These are phyloP conservation scores for Chaetomiaceae sp. DNA, from an alignment of 2,329 filamentous ascomycete species.

Conservation along the genomic window DNA sequence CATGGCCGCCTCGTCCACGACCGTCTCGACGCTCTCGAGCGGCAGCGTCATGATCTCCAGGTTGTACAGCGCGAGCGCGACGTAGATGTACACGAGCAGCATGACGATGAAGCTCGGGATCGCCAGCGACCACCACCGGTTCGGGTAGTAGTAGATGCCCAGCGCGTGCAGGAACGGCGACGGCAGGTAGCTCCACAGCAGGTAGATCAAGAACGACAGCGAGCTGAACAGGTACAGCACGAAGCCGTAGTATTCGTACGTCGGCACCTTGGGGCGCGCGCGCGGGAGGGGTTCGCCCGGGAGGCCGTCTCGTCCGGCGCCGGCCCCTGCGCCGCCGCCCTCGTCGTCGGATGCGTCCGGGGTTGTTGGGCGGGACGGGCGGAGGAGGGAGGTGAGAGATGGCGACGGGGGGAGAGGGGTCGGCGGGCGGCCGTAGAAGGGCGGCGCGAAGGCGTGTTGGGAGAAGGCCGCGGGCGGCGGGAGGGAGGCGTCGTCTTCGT, in stretches of 20 bases:
- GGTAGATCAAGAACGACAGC: constrained; percentile 68
- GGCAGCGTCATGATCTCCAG: constrained; percentile 80
- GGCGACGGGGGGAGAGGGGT: constrained; percentile 90
- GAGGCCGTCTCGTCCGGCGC: neutral
- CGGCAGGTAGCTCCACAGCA: constrained; percentile 84
- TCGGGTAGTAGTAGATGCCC: constrained; percentile 94
- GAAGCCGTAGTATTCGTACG: constrained; percentile 99
- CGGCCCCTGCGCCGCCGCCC: neutral
- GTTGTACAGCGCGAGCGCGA: constrained; percentile 88
- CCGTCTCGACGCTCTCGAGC: constrained; percentile 74
- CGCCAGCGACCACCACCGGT: constrained; percentile 95
- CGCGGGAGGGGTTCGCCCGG: constrained; percentile 65
- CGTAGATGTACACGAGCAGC: constrained; percentile 85
- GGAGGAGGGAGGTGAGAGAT: constrained; percentile 83
- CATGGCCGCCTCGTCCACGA: constrained; percentile 86
- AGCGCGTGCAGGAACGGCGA: constrained; percentile 87
- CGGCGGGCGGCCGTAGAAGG: constrained; percentile 96
- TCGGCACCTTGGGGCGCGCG: constrained; percentile 90
- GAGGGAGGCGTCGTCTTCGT: constrained; percentile 31
- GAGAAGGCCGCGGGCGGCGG: constrained; percentile 43
- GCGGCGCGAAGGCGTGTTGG: constrained; percentile 61
- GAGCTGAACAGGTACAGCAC: constrained; percentile 89
- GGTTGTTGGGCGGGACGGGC: constrained; percentile 86
- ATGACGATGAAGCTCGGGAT: constrained; percentile 88
- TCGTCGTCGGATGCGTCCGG: constrained; percentile 90